Evolutionary conservation across 495 filamentous ascomycete genomes (phyloP).

Genomic region (Hypoxylon cercidicola): DNA sequence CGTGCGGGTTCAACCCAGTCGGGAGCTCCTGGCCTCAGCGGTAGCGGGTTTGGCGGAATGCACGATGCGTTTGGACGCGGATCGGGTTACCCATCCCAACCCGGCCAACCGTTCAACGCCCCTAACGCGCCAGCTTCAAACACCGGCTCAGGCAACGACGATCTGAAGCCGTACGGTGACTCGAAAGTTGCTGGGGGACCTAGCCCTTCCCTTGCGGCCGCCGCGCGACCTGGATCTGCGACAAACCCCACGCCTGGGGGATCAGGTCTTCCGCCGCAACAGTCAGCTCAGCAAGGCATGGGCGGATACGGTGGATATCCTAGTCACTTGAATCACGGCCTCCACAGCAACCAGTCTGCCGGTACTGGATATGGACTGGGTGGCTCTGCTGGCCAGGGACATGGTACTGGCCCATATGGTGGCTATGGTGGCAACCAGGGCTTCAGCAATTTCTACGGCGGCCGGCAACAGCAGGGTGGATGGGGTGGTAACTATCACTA

Average conservation of each 20-base stretch:
- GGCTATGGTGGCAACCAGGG: constrained; percentile 67
- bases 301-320: constrained; percentile 80
- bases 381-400: constrained; percentile 69
- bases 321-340: constrained; percentile 71
- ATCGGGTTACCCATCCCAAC: constrained; percentile 69
- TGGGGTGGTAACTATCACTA: constrained; percentile 80
- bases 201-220: constrained; percentile 83
- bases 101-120: constrained; percentile 72
- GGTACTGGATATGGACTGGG: constrained; percentile 78
- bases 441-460: constrained; percentile 64
- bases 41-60: constrained; percentile 74
- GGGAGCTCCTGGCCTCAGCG: constrained; percentile 70
- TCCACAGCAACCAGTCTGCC: constrained; percentile 69
- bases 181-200: constrained; percentile 77
- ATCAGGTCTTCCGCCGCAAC: constrained; percentile 76
- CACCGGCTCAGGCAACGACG: constrained; percentile 66
- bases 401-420: constrained; percentile 61
- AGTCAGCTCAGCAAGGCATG: constrained; percentile 70
- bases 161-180: constrained; percentile 78
- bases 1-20: constrained; percentile 80
- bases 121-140: constrained; percentile 70
- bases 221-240: constrained; percentile 84
- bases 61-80: constrained; percentile 82
- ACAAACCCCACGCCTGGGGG: constrained; percentile 77
- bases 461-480: constrained; percentile 60